These are phyloP conservation scores for Coniella vitis DNA, from an alignment of 2,329 filamentous ascomycete species.

Conservation along the genomic window DNA sequence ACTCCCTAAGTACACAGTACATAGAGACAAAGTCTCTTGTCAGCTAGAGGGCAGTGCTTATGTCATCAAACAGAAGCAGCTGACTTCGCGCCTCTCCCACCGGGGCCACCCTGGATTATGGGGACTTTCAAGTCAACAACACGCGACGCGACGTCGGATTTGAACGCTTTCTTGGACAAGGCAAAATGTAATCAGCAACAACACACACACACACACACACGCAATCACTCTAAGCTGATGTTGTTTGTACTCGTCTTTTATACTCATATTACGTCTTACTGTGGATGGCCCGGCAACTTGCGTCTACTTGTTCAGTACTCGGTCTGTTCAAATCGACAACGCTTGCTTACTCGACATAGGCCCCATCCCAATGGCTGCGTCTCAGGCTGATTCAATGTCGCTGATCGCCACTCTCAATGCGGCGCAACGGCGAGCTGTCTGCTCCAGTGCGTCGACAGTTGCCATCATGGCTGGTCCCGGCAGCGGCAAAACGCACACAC, in stretches of 20 bases:
- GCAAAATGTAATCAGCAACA: no score
- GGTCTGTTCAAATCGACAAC: constrained; percentile 2
- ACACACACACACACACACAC: no score
- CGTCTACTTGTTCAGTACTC: no score
- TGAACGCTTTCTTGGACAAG: neutral
- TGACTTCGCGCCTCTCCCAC: neutral
- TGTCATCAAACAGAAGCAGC: neutral
- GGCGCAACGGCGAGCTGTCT: constrained; percentile 50
- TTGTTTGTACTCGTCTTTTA: no score
- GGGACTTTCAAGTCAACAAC: neutral
- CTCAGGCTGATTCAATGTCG: neutral
- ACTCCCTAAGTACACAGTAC: neutral
- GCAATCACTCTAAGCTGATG: no score
- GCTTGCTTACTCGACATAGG: constrained; percentile 6
- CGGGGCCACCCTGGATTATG: neutral
- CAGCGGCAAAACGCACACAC: constrained; percentile 88
- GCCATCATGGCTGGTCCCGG: constrained; percentile 63
- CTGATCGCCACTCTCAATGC: constrained; percentile 46
- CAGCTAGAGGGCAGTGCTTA: neutral
- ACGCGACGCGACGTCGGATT: neutral
- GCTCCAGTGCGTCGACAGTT: constrained; percentile 46
- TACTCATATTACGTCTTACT: no score
- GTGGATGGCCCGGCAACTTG: no score
- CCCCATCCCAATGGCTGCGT: neutral
- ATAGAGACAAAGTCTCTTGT: neutral